Percentiles rank a stretch among this genome's conserved stretches.
Conservation (phyloP, 441 rosid genomes). For the Erysimum pusillum region DNA sequence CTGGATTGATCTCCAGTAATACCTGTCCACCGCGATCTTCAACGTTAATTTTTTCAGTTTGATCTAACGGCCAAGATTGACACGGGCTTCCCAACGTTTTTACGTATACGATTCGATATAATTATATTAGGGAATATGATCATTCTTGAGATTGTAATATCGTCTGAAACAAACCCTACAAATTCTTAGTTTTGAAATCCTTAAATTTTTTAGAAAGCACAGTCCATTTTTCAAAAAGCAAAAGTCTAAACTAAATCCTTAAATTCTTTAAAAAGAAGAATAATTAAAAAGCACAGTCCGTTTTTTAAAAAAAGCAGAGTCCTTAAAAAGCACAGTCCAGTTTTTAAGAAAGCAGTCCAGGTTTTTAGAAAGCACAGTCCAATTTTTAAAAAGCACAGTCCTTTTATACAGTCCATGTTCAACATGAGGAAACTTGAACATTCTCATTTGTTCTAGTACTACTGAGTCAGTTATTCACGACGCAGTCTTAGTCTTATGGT, state of each 20-base stretch:
- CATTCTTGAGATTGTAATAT: not conserved
- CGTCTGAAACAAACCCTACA: not conserved
- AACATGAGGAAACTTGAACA: constrained; percentile 41
- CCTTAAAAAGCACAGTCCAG: too few relatives aligned
- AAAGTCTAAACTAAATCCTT: too few relatives aligned
- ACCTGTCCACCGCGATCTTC: too few relatives aligned
- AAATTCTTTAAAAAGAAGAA: too few relatives aligned
- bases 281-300: too few relatives aligned
- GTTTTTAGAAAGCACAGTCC: not conserved
- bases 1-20: too few relatives aligned
- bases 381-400: too few relatives aligned
- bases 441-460: constrained; percentile 4
- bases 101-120: constrained; percentile 21
- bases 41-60: constrained; percentile 76
- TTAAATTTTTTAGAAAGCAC: not conserved
- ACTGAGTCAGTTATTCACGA: not conserved
- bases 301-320: too few relatives aligned
- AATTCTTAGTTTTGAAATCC: not conserved
- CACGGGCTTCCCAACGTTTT: constrained; percentile 58
- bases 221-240: too few relatives aligned
- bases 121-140: too few relatives aligned
- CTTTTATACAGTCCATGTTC: constrained; percentile 24
- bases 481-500: constrained; percentile 48
- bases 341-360: too few relatives aligned
- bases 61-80: constrained; percentile 63